Evolutionary conservation across 1,284 basidiomycete genomes (phyloP).

Genomic region (Ceratobasidium sp.): DNA sequence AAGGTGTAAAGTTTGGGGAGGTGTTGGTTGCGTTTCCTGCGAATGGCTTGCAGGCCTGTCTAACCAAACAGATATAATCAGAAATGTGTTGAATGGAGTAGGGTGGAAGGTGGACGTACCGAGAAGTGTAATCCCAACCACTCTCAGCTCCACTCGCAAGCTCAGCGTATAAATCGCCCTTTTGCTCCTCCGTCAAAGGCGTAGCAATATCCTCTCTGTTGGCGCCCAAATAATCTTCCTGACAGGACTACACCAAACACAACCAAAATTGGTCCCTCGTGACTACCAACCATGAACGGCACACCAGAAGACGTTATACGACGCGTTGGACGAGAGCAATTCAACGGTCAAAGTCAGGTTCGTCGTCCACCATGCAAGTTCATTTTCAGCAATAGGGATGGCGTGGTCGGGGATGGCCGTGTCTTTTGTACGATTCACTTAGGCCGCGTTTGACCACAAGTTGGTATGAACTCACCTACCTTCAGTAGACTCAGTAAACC

Average conservation of each 20-base stretch:
- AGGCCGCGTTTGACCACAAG: conserved; percentile 71
- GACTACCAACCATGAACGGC: conserved; percentile 58
- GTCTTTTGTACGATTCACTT: conserved; percentile 69
- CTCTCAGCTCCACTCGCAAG: conserved; percentile 89
- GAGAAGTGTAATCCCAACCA: conserved; percentile 56
- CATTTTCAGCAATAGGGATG: conserved; percentile 71
- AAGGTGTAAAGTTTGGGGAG: conserved; percentile 71
- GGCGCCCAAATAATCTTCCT: conserved; percentile 78
- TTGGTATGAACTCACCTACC: no score
- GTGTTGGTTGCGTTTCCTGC: conserved; percentile 55
- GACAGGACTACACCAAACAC: conserved; percentile 52
- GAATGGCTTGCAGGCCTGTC: conserved; percentile 63
- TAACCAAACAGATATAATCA: no score
- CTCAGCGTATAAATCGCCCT: conserved; percentile 82
- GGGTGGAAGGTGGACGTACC: conserved; percentile 3
- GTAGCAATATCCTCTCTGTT: conserved; percentile 67
- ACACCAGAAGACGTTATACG: conserved; percentile 76
- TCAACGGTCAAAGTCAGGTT: conserved; percentile 80
- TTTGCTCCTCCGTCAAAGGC: conserved; percentile 68
- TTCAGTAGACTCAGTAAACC: no score
- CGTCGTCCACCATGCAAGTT: conserved; percentile 83
- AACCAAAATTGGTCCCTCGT: not conserved
- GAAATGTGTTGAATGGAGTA: conserved; percentile 47
- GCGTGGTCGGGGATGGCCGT: conserved; percentile 69
- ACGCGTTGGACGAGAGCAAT: conserved; percentile 76